A percentile compares a stretch with the other conserved stretches of the same genome.
Conservation (phyloP, 805 yeast species). For the Blastobotrys chiropterorum region DNA sequence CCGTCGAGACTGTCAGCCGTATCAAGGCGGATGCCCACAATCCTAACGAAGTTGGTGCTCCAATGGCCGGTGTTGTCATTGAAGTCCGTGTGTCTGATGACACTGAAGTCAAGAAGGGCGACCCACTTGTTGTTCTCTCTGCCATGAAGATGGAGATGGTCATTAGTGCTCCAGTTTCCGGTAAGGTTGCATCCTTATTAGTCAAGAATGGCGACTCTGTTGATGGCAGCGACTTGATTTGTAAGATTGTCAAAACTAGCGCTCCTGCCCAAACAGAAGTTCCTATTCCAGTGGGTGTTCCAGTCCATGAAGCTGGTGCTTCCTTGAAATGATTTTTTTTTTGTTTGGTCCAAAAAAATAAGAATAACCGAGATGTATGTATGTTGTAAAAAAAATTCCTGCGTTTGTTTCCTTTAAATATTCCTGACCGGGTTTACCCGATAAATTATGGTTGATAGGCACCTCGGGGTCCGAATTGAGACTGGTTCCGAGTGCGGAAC, state of each 20-base stretch:
- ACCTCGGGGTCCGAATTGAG: neutral
- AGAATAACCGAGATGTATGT: no score
- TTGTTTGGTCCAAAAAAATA: no score
- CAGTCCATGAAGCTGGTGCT: slow-evolving; percentile 4
- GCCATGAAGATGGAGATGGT: slow-evolving; percentile 99
- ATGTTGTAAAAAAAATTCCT: neutral
- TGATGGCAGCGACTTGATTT: slow-evolving; percentile 86
- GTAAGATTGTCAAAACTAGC: slow-evolving; percentile 42
- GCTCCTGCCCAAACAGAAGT: slow-evolving; percentile 7
- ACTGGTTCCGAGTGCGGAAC: neutral
- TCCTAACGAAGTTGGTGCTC: slow-evolving; percentile 93
- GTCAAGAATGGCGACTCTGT: slow-evolving; percentile 92
- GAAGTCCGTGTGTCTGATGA: slow-evolving; percentile 90
- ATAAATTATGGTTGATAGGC: neutral
- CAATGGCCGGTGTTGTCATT: slow-evolving; percentile 98
- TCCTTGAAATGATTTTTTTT: neutral
- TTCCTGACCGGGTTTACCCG: neutral
- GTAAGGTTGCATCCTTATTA: slow-evolving; percentile 68
- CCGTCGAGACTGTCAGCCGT: slow-evolving; percentile 77
- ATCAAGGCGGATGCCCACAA: slow-evolving; percentile 86
- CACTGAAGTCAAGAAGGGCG: slow-evolving; percentile 90
- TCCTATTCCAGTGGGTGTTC: slow-evolving; percentile 5
- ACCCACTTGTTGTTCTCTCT: slow-evolving; percentile 84
- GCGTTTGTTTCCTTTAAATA: neutral
- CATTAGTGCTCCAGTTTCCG: slow-evolving; percentile 83